Evolutionary conservation across 129 eudicot species (phyloP).

Genomic region (Lonicera japonica): DNA sequence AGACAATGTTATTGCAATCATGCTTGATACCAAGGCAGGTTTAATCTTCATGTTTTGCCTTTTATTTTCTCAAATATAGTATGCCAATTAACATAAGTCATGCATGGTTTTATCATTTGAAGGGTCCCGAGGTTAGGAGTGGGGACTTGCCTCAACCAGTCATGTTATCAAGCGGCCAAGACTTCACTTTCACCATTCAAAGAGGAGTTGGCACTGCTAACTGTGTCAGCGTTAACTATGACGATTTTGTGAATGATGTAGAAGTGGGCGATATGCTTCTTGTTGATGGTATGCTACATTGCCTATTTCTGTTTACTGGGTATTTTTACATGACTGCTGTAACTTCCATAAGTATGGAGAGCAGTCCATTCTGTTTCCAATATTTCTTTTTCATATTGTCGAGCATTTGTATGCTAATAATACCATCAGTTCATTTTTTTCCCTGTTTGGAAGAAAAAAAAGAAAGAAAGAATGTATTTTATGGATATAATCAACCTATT

Average conservation of each 20-base stretch:
- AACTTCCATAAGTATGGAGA: background rate
- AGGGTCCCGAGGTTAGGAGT: conserved; percentile 99
- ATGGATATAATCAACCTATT: background rate
- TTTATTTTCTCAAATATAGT: background rate
- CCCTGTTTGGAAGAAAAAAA: no score
- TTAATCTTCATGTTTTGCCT: background rate
- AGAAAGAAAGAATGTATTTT: no score
- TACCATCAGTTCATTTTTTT: no score
- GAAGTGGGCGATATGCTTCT: conserved; percentile 99
- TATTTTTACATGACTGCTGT: conserved; percentile 2
- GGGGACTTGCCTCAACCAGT: conserved; percentile 97
- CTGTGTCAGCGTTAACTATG: conserved; percentile 93
- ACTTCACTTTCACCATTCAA: conserved; percentile 86
- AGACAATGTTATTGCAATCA: conserved; percentile 95
- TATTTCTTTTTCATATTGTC: background rate
- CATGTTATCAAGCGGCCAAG: conserved; percentile 65
- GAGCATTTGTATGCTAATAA: no score
- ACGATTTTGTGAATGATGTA: conserved; percentile 94
- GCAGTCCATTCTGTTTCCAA: no score
- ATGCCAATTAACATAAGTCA: background rate
- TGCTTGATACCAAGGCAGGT: conserved; percentile 96
- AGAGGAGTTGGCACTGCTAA: conserved; percentile 97
- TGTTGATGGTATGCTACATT: conserved; percentile 68
- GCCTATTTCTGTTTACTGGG: background rate
- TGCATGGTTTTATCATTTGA: conserved; percentile 10